Conservation (phyloP, 2,329 filamentous ascomycete genomes). For the Monilinia vaccinii-corymbosi region DNA sequence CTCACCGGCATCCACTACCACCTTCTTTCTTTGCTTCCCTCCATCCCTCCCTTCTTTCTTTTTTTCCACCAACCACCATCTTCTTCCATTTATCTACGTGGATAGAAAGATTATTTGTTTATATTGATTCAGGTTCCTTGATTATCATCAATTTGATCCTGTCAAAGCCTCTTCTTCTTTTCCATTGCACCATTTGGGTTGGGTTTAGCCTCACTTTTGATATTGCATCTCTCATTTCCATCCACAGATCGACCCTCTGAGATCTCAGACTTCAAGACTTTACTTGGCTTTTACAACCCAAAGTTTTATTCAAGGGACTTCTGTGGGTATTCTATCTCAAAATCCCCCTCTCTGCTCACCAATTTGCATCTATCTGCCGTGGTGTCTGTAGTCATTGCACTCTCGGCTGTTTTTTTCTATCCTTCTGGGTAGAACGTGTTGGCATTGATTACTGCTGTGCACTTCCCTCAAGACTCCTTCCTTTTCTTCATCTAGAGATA, state of each 20-base stretch:
- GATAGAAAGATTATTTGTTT: neutral
- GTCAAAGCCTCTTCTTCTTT: neutral
- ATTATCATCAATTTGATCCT: neutral
- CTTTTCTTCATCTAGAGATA: neutral
- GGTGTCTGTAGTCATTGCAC: too few relatives aligned
- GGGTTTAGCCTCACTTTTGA: neutral
- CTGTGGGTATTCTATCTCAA: neutral
- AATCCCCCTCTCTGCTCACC: too few relatives aligned
- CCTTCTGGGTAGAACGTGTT: neutral
- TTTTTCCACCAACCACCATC: neutral
- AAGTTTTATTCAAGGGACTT: neutral
- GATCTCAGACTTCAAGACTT: neutral
- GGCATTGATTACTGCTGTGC: neutral
- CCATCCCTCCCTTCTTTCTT: too few relatives aligned
- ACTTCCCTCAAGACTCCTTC: neutral
- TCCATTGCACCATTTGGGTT: neutral
- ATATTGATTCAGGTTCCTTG: neutral
- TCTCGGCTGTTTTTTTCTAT: neutral
- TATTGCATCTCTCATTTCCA: neutral
- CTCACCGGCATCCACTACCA: neutral
- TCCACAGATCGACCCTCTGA: neutral
- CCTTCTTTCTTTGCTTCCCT: neutral
- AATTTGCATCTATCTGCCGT: neutral
- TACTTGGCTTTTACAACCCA: neutral
- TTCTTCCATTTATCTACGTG: neutral